Evolutionary conservation across 768 basidiomycete genomes (phyloP), one percentile per base, ranked within the genome.

Genomic region (Auriculariales sp.): DNA sequence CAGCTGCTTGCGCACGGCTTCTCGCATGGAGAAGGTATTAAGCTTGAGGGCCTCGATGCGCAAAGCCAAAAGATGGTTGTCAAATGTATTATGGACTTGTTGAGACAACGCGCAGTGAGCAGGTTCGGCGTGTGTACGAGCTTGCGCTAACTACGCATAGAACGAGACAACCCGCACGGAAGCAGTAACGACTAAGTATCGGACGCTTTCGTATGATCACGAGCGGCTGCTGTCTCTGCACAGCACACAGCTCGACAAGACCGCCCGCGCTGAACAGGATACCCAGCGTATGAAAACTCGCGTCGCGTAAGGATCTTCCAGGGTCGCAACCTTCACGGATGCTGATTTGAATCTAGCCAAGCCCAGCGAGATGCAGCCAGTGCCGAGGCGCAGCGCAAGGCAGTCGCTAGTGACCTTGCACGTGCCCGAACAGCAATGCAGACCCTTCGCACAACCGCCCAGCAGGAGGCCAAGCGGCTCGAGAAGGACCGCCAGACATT

Each of bases 1-100:
- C 89, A 92, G 56, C 74, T 92, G 4, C 64, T 86, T 45, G 81
- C 88, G 2, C 88, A 91, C 66, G 89, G 89, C 6, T 91, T 84
- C 55, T 64, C 73, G 1, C 58, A 74, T 9, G 58, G 71, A 1
- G 77, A 80, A 0, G 87, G 88, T 0, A 63, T 91, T 17, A 76
- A 69, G 11, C 66, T 91, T 31, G 83, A 84, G 0, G 81, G 82
- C 0, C 63, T 82, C 11, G 69, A 75, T 0, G 70, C 70, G 45
- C 60, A 70, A 3, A 72, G 82, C 29, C 68, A 72, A 15, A 78
- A 82, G 17, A 66, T 66, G 22, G 64, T 80, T 22, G 73, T 81
- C 3, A 88, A 84, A 61, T 89, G 86, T 62, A 56, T 92, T n/a
- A 65, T 89, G 4, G 71, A 73, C 2, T 72, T 92, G 72, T 68